phyloP scores from a whole-genome alignment of 2,329 filamentous ascomycete genomes.

The Zopfia rhizophila region DNA sequence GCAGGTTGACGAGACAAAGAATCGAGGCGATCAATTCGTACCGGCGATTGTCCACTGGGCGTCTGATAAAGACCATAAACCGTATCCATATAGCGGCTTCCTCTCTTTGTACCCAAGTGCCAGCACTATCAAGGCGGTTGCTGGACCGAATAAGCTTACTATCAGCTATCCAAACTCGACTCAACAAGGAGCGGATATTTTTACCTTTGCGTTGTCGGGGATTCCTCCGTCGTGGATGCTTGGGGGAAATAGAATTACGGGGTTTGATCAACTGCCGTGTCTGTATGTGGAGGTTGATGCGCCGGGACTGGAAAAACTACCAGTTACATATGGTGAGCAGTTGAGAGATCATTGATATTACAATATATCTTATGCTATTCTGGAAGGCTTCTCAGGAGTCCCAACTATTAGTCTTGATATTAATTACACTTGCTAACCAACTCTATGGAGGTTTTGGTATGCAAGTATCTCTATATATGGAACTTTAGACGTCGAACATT shows the following conservation, averaged over 20 bases:
- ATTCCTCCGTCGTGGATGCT: conserved; percentile 29
- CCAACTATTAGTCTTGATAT: conserved; percentile 51
- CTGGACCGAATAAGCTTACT: conserved; percentile 37
- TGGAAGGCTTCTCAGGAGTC: conserved; percentile 51
- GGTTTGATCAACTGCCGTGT: conserved; percentile 41
- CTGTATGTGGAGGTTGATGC: conserved; percentile 53
- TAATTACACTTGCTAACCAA: conserved; percentile 51
- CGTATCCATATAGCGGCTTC: conserved; percentile 54
- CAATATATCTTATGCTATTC: conserved; percentile 60
- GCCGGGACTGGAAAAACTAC: conserved; percentile 49
- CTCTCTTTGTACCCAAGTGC: conserved; percentile 57
- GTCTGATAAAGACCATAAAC: conserved; percentile 51
- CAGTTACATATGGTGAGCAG: conserved; percentile 50
- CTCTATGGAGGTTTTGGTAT: too few relatives aligned
- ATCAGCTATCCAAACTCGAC: conserved; percentile 33
- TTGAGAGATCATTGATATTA: conserved; percentile 58
- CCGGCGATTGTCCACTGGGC: conserved; percentile 61
- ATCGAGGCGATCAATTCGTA: conserved; percentile 44
- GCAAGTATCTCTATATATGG: too few relatives aligned
- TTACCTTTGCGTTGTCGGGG: conserved; percentile 21
- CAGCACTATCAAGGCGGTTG: conserved; percentile 55
- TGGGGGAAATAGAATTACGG: conserved; percentile 20
- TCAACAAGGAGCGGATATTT: conserved; percentile 29
- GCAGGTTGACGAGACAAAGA: conserved; percentile 49
- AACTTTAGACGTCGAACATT: too few relatives aligned